Base-by-base conservation (phyloP, 495 filamentous ascomycete species). In the Xylaria castorea region DNA sequence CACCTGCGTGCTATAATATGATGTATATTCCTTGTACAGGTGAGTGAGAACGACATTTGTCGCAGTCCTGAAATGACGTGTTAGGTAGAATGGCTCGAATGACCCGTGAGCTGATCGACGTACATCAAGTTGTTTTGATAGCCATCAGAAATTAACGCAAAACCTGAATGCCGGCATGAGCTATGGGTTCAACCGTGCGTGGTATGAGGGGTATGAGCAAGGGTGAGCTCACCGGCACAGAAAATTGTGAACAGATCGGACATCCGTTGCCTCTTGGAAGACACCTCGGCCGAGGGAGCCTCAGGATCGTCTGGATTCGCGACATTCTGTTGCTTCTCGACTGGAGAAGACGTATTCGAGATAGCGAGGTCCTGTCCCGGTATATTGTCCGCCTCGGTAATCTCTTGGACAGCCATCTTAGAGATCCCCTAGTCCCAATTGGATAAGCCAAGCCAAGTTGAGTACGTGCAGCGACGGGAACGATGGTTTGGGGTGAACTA, bases 121-220 rank as follows among this genome's bases (percentile, higher is more conserved):
- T 70, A 70, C 85, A 87, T 88, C n/a, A 86, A 71, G 51, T 84
- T 86, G 63, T 87, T 87, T 64, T 87, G 85, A 66, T 87, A 87
- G 62, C 86, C 86, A 82, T 87, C 86, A 22, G 84, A 86, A 68
- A 88, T 85, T 25, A 87, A 75, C 9, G 86, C 86, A 68, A 82
- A 83, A n/a, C 86, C 86, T 32, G 83, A n/a, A 71, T 25, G 20
- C 12, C 8, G 7, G 51, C 1, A 50, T 70, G 16, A 70, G 66
- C 38, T 20, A 60, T 20, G 16, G 16, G 34, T 60, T 46, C 16
- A 46, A 60, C 7, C 0, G 22, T 18, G 50, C 0, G 22, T 18
- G 50, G 50, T 38, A 25, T 62, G 44, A 25, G n/a, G 16, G 32
- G 30, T 9, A 27, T 44, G 25, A 38, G 50, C 27, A 16, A n/a